These are phyloP conservation scores for Aspergillus novofumigatus DNA, from an alignment of 2,329 filamentous ascomycete species.

Conservation along the genomic window DNA sequence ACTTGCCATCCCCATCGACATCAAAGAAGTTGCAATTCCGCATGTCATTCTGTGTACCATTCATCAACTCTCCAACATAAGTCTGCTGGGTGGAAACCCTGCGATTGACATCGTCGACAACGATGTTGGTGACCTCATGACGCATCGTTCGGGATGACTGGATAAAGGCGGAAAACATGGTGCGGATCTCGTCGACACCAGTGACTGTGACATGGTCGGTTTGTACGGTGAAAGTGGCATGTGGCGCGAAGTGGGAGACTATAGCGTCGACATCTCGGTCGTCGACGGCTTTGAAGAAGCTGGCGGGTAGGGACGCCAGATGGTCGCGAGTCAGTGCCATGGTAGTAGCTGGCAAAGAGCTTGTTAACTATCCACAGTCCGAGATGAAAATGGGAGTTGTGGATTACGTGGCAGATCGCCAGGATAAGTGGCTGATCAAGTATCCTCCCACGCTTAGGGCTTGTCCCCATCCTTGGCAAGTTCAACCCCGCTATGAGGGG, in stretches of 20 bases:
- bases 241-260: slow-evolving; percentile 1
- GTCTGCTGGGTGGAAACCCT: slow-evolving; percentile 5
- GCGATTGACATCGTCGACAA: slow-evolving; percentile 1
- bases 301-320: not conserved
- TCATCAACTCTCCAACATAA: not conserved
- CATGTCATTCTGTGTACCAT: slow-evolving; percentile 1
- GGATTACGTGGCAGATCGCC: no score
- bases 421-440: no score
- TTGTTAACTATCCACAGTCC: no score
- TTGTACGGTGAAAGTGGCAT: slow-evolving; percentile 5
- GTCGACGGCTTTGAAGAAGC: slow-evolving; percentile 3
- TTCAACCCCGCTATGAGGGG: no score
- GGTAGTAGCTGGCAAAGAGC: no score
- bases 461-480: no score
- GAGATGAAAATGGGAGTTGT: no score
- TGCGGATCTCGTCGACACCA: not conserved
- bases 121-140: not conserved
- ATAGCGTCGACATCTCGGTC: not conserved
- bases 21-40: slow-evolving; percentile 9
- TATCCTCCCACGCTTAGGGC: no score
- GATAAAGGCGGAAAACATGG: not conserved
- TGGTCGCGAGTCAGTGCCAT: not conserved
- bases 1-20: not conserved
- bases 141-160: not conserved
- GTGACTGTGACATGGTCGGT: slow-evolving; percentile 3